Percentiles rank a stretch among this genome's conserved stretches.
phyloP scores from a whole-genome alignment of 1,139 yeast species.

The Blastobotrys indianensis region DNA sequence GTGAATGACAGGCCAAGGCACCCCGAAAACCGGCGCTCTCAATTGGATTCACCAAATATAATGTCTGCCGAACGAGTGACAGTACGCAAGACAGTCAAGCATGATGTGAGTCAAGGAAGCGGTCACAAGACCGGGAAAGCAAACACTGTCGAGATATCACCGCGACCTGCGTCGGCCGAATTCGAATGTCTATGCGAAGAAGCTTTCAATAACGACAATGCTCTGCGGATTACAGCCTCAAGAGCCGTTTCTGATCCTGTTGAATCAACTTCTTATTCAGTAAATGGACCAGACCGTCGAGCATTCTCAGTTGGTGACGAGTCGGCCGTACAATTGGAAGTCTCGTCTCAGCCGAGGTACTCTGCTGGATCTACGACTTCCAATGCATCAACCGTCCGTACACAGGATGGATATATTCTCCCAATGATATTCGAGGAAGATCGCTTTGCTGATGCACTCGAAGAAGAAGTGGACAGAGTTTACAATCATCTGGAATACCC shows the following conservation, averaged over 20 bases:
- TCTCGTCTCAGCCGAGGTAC: constrained; percentile 13
- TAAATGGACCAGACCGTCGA: constrained; percentile 14
- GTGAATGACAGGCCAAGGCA: too few species aligned
- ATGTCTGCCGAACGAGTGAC: too few species aligned
- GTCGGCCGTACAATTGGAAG: constrained; percentile 15
- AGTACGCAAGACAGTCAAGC: too few species aligned
- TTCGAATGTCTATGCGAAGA: constrained; percentile 17
- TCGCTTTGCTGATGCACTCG: constrained; percentile 36
- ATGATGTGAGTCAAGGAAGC: too few species aligned
- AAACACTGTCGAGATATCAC: too few species aligned
- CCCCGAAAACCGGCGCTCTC: too few species aligned
- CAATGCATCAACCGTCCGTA: constrained; percentile 13
- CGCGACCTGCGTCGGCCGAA: constrained; percentile 4
- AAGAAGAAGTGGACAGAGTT: constrained; percentile 29
- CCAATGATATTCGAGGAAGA: constrained; percentile 39
- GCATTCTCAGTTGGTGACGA: constrained; percentile 18
- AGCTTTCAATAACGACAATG: constrained; percentile 10
- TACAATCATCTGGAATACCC: not conserved
- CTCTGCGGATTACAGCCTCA: not conserved
- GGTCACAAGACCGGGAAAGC: too few species aligned
- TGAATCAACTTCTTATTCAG: constrained; percentile 1
- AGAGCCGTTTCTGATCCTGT: constrained; percentile 17
- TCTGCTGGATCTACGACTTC: constrained; percentile 13
- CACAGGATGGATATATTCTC: constrained; percentile 18
- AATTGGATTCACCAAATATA: too few species aligned